phyloP scores from a whole-genome alignment of 2,329 filamentous ascomycete species.

The Diaporthe sp. region DNA sequence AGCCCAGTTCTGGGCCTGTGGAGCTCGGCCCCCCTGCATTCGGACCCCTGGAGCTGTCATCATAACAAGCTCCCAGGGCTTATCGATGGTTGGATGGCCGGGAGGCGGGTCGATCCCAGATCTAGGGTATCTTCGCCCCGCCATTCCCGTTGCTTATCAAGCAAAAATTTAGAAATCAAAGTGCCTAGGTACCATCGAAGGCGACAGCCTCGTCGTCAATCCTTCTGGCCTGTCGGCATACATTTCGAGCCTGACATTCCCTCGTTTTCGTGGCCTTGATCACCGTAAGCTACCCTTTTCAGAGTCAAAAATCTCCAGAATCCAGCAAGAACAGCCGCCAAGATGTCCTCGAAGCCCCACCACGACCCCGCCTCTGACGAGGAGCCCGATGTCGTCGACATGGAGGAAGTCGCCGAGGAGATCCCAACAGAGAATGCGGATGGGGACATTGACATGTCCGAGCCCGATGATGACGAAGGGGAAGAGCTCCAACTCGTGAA shows the following conservation, averaged over 20 bases:
- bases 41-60: constrained; percentile 9
- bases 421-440: constrained; percentile 69
- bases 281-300: background rate
- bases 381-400: constrained; percentile 78
- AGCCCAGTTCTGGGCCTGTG: no score
- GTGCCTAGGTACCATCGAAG: background rate
- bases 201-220: background rate
- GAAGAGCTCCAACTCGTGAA: constrained; percentile 86
- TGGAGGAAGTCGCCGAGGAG: constrained; percentile 83
- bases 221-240: background rate
- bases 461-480: constrained; percentile 52
- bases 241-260: background rate
- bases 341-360: constrained; percentile 45
- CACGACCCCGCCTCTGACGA: constrained; percentile 59
- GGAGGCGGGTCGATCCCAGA: constrained; percentile 1
- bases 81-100: constrained; percentile 9
- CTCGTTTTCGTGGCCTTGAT: no score
- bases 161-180: constrained; percentile 36
- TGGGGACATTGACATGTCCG: constrained; percentile 46
- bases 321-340: background rate
- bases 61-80: constrained; percentile 15
- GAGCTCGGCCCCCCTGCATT: background rate
- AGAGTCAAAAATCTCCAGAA: background rate
- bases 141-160: constrained; percentile 33
- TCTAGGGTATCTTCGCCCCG: constrained; percentile 26